Evolutionary conservation across 495 filamentous ascomycete species (phyloP).

Genomic region (Haplographium delicatum): DNA sequence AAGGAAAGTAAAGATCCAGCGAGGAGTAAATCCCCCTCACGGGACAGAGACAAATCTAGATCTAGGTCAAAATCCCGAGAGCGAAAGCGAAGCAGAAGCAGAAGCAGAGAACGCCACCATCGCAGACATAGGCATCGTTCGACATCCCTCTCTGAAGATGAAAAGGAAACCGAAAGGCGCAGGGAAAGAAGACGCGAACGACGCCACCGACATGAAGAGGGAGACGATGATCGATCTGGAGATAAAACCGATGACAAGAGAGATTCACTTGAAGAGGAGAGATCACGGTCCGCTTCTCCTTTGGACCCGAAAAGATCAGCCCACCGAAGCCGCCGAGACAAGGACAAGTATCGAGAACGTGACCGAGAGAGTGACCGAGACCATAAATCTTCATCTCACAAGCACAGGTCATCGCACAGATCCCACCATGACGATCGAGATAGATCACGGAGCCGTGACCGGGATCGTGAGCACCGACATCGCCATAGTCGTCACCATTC

Average conservation of each 20-base stretch:
- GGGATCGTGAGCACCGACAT: conserved; percentile 28
- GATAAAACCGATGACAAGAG: conserved; percentile 11
- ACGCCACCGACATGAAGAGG: conserved; percentile 22
- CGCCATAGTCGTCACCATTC: conserved; percentile 33
- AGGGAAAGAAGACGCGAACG: conserved; percentile 38
- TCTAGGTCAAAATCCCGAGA: conserved; percentile 33
- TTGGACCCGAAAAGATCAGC: conserved; percentile 21
- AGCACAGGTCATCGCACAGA: conserved; percentile 23
- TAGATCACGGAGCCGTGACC: conserved; percentile 39
- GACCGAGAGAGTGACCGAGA: conserved; percentile 33
- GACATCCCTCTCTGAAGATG: conserved; percentile 39
- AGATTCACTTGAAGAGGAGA: conserved; percentile 14
- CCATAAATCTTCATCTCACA: conserved; percentile 28
- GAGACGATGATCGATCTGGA: conserved; percentile 7
- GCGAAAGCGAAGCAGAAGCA: conserved; percentile 16
- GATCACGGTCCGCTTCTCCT: conserved; percentile 23
- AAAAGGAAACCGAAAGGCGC: conserved; percentile 44
- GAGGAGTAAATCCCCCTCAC: conserved; percentile 19
- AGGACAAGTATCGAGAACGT: conserved; percentile 40
- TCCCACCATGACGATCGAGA: conserved; percentile 20
- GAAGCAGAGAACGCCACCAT: conserved; percentile 47
- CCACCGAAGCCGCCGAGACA: conserved; percentile 33
- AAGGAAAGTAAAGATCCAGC: conserved; percentile 15
- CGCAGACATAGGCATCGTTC: conserved; percentile 56
- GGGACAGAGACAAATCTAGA: conserved; percentile 22